A percentile compares a stretch with the other conserved stretches of the same genome.
phyloP scores from a whole-genome alignment of 306 rosid species.

The Benincasa hispida region DNA sequence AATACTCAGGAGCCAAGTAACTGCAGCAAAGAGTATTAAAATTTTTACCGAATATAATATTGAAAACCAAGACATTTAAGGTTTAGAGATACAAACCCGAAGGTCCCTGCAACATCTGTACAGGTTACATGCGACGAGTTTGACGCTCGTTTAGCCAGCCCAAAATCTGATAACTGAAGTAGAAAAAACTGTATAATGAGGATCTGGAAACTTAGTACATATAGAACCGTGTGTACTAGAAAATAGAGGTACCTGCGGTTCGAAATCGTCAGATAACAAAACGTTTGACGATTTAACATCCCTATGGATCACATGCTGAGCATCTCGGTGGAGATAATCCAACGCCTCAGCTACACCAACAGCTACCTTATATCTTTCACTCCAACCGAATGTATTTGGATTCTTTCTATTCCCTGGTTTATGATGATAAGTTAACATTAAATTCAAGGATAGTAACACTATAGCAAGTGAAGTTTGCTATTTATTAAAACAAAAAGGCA shows the following conservation, averaged over 20 bases:
- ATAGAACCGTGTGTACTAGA: neutral
- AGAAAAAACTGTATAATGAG: constrained; percentile 9
- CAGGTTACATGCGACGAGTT: constrained; percentile 70
- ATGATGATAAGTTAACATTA: neutral
- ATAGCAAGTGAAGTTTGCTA: neutral
- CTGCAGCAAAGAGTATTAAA: constrained; percentile 28
- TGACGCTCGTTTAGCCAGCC: constrained; percentile 85
- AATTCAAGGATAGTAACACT: neutral
- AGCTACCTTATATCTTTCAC: constrained; percentile 82
- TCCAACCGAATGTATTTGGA: constrained; percentile 60
- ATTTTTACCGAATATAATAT: neutral
- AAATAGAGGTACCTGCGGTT: constrained; percentile 54
- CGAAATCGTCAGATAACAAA: constrained; percentile 75
- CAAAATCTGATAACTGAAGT: constrained; percentile 89
- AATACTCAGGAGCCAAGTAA: constrained; percentile 95
- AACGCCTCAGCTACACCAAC: constrained; percentile 86
- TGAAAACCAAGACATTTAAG: neutral
- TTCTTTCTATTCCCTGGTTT: constrained; percentile 52
- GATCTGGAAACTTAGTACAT: neutral
- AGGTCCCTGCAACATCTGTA: constrained; percentile 93
- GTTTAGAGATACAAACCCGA: constrained; percentile 54
- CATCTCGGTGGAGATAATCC: constrained; percentile 58
- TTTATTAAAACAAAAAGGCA: neutral
- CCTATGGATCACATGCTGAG: constrained; percentile 69
- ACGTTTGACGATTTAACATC: constrained; percentile 88